These are phyloP conservation scores for Colletotrichum liriopes DNA, from an alignment of 2,329 filamentous ascomycete genomes.

Conservation along the genomic window DNA sequence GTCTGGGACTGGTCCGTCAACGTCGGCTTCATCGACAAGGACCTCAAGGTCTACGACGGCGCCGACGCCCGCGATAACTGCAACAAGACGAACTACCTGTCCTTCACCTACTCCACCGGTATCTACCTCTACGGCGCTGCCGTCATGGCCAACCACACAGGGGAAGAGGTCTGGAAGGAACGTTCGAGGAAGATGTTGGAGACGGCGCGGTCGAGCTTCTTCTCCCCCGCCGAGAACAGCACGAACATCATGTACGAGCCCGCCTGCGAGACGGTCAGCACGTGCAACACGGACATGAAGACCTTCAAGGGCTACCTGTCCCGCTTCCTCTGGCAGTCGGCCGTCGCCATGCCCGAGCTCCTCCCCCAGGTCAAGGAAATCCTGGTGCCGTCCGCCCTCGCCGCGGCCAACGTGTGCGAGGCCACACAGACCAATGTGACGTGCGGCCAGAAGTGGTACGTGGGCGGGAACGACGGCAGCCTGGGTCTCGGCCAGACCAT, in stretches of 20 bases:
- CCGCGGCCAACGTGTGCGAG: constrained; percentile 71
- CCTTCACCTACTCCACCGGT: constrained; percentile 78
- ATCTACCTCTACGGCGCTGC: constrained; percentile 77
- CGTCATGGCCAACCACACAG: constrained; percentile 74
- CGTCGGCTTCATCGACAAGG: constrained; percentile 70
- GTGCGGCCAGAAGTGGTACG: constrained; percentile 77
- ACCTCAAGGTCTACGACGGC: constrained; percentile 75
- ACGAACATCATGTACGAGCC: constrained; percentile 76
- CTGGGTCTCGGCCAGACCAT: constrained; percentile 75
- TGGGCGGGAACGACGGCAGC: constrained; percentile 68
- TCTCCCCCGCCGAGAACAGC: constrained; percentile 65
- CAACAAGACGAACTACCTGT: constrained; percentile 64
- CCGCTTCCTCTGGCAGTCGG: constrained; percentile 74
- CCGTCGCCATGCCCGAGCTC: constrained; percentile 71
- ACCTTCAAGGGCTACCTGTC: constrained; percentile 79
- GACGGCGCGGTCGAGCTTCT: constrained; percentile 65
- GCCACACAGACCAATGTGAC: constrained; percentile 66
- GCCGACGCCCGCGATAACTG: constrained; percentile 71
- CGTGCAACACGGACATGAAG: constrained; percentile 75
- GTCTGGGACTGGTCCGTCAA: constrained; percentile 76
- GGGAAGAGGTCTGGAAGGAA: constrained; percentile 67
- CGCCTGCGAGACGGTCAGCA: constrained; percentile 72
- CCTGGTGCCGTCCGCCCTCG: constrained; percentile 67
- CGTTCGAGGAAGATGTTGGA: constrained; percentile 68
- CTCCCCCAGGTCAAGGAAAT: constrained; percentile 61